Percentiles rank a stretch among this genome's conserved stretches.
Conservation (phyloP, 768 basidiomycete genomes). For the Mycena belliarum region DNA sequence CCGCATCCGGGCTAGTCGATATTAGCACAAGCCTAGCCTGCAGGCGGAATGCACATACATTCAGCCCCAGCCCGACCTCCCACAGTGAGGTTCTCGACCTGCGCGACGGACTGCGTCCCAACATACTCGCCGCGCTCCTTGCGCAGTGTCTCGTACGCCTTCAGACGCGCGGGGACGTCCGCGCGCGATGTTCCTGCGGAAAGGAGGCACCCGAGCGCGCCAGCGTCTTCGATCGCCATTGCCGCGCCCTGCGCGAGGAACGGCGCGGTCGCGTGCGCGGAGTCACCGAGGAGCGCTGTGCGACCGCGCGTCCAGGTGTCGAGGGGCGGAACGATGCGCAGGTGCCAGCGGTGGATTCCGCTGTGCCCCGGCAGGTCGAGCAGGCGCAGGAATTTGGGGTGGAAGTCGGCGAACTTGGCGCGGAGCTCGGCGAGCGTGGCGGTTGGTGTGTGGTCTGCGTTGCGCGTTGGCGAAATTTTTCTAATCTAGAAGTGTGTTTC, state of each 20-base stretch:
- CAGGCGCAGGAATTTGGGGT: background rate
- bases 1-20: background rate
- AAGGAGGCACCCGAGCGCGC: constrained; percentile 1
- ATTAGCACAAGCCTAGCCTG: no score
- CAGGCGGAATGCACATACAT: no score
- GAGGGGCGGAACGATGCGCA: background rate
- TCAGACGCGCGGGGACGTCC: constrained; percentile 1
- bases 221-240: constrained; percentile 27
- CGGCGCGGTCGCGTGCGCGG: constrained; percentile 27
- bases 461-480: no score
- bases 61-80: background rate
- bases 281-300: background rate
- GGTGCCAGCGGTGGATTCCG: background rate
- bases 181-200: constrained; percentile 1
- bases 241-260: constrained; percentile 28
- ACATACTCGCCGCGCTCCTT: constrained; percentile 12
- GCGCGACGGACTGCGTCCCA: constrained; percentile 3
- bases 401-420: background rate
- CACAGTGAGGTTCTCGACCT: background rate
- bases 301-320: constrained; percentile 5
- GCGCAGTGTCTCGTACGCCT: constrained; percentile 6
- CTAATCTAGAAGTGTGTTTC: no score
- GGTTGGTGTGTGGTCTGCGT: background rate
- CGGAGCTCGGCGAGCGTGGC: background rate
- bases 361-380: background rate